Base-by-base conservation (phyloP, 106 monocot species). In the Dendrobium officinale region DNA sequence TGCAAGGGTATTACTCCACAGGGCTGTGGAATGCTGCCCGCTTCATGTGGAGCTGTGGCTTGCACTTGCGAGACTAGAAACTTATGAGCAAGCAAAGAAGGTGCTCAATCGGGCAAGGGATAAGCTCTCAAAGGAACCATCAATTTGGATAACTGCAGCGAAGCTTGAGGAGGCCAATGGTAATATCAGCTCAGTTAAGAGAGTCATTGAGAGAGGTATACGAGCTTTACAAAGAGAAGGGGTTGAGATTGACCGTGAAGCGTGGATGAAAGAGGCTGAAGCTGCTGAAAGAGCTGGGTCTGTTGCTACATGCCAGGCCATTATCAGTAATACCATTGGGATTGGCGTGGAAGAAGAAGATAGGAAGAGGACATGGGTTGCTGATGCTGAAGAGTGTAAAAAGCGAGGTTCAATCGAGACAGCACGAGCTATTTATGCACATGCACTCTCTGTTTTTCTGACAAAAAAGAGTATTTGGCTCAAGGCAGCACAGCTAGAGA, bases 121-220 rank as follows among this genome's bases (percentile, higher is more conserved):
- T 77, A 98, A 85, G 83, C 91, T 98, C 5, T 73, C 92, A 0
- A 98, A 98, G 83, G 98, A 98, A 79, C 98, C 92, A 22, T 75
- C 89, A 1, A 98, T 98, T 79, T 98, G 98, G 98, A 98, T 98
- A 19, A 98, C 94, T 43, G 98, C 98, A 77, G 98, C 98, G 29
- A 98, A 98, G 86, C 88, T 98, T 18, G 98, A 98, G 85, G 98
- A 95, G 78, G 97, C 97, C 54, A 92, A 95, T 88, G 98, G 92
- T 0, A 98, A 92, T 64, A 85, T 61, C 16, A 55, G 80, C 4
- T 92, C 94, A 16, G 98, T 98, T 67, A 86, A 70, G 24, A 98
- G 92, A 89, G 91, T 98, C 67, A 92, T 98, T 16, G 95, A 98
- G 75, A 90, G 98, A 77, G 94, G 90, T 70, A 98, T 98, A 68